Evolutionary conservation across 2,329 filamentous ascomycete genomes (phyloP).

Genomic region (Pestalotiopsis sp.): DNA sequence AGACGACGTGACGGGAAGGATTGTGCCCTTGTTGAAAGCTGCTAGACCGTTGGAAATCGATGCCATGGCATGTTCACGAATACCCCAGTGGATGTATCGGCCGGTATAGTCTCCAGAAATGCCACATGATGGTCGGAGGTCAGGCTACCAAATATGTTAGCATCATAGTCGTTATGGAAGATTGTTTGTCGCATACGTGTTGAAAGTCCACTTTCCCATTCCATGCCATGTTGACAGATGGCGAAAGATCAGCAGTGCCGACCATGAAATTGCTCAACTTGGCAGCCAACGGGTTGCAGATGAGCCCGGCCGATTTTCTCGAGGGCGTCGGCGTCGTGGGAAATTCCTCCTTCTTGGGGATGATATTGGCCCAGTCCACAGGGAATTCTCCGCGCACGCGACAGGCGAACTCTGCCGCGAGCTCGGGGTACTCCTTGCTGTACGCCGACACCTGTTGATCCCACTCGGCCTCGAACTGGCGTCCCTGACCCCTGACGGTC

Average conservation of each 20-base stretch:
- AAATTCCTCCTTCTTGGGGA: constrained; percentile 46
- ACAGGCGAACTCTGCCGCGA: constrained; percentile 44
- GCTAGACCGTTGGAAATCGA: constrained; percentile 61
- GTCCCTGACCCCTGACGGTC: constrained; percentile 47
- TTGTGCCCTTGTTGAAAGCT: constrained; percentile 51
- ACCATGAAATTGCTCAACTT: constrained; percentile 45
- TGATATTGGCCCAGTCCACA: constrained; percentile 58
- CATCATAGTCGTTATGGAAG: too few relatives aligned
- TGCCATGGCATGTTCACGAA: constrained; percentile 65
- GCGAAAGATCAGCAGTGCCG: constrained; percentile 49
- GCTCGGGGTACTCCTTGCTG: constrained; percentile 24
- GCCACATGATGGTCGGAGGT: constrained; percentile 22
- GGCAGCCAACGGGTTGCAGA: constrained; percentile 50
- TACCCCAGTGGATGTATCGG: constrained; percentile 50
- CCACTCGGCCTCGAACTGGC: constrained; percentile 51
- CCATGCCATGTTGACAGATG: constrained; percentile 55
- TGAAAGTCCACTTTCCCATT: constrained; percentile 53
- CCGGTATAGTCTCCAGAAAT: constrained; percentile 18
- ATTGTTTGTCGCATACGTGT: constrained; percentile 35
- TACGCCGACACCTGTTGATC: constrained; percentile 46
- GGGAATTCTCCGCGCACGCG: constrained; percentile 51
- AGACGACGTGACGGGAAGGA: constrained; percentile 55
- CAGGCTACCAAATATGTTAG: constrained; percentile 16
- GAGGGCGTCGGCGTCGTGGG: constrained; percentile 53
- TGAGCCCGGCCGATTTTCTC: constrained; percentile 47